Evolutionary conservation across 495 filamentous ascomycete species (phyloP).

Genomic region (Ascodesmis nigricans): DNA sequence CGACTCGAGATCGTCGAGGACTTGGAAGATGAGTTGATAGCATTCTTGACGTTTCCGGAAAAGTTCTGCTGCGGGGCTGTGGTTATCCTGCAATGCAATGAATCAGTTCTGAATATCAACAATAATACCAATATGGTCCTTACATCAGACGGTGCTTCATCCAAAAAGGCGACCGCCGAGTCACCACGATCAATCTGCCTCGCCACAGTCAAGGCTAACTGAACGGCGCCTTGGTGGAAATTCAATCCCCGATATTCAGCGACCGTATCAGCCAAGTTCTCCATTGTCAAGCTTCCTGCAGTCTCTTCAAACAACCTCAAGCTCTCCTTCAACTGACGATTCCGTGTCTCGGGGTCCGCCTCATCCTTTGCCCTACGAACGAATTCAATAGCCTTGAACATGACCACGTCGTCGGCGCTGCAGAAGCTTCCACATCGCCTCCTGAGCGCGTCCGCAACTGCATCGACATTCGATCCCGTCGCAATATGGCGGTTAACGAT

Average conservation of each 20-base stretch:
- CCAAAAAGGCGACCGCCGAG: constrained; percentile 52
- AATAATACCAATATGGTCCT: constrained; percentile 2
- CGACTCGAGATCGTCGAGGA: constrained; percentile 53
- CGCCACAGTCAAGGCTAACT: constrained; percentile 62
- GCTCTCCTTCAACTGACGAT: constrained; percentile 59
- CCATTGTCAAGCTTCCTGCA: constrained; percentile 52
- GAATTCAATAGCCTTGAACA: constrained; percentile 93
- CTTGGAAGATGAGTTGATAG: constrained; percentile 60
- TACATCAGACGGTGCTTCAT: constrained; percentile 34
- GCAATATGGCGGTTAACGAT: constrained; percentile 96
- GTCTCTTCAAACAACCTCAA: constrained; percentile 73
- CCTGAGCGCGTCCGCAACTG: constrained; percentile 75
- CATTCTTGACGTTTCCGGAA: constrained; percentile 53
- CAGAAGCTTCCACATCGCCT: constrained; percentile 90
- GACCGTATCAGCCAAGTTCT: constrained; percentile 56
- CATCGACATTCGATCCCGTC: constrained; percentile 87
- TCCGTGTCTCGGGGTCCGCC: constrained; percentile 46
- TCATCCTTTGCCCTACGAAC: constrained; percentile 63
- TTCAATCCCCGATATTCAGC: constrained; percentile 53
- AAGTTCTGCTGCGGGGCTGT: constrained; percentile 28
- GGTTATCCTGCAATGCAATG: neutral
- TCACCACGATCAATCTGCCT: constrained; percentile 65
- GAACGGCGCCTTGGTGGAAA: constrained; percentile 92
- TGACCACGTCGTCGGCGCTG: constrained; percentile 83
- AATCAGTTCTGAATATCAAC: neutral